Conservation (phyloP, 345 rosid species). For the Gossypium anomalum region DNA sequence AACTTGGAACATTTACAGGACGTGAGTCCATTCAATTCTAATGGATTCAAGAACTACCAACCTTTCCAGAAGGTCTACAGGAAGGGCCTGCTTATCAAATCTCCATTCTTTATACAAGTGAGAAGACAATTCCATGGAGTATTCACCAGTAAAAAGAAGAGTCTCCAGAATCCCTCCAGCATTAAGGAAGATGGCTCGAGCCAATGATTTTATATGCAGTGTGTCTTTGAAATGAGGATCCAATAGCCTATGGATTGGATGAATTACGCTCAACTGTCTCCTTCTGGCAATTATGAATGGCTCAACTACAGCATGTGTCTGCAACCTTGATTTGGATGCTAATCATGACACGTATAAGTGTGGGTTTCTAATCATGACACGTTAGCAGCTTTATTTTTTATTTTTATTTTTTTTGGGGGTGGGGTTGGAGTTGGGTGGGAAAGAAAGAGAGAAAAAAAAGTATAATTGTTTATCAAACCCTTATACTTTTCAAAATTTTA, state of each 20-base stretch:
- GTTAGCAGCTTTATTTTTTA: no score
- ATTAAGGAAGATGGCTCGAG: slow-evolving; percentile 40
- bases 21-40: background rate
- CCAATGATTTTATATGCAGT: slow-evolving; percentile 53
- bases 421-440: no score
- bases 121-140: slow-evolving; percentile 55
- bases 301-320: slow-evolving; percentile 58
- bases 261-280: slow-evolving; percentile 58
- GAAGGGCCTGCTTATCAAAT: slow-evolving; percentile 60
- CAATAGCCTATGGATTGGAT: slow-evolving; percentile 52
- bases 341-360: no score
- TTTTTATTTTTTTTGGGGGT: no score
- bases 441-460: no score
- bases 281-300: slow-evolving; percentile 64
- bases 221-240: slow-evolving; percentile 67
- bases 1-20: background rate
- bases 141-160: slow-evolving; percentile 38
- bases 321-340: slow-evolving; percentile 37
- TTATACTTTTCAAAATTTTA: no score
- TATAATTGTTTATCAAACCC: no score
- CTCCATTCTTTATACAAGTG: slow-evolving; percentile 58
- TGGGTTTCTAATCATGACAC: no score
- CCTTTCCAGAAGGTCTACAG: slow-evolving; percentile 45
- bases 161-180: slow-evolving; percentile 60
- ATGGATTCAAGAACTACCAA: slow-evolving; percentile 25